Conservation (phyloP, 208 protist genomes). For the Crithidia mellificae region DNA sequence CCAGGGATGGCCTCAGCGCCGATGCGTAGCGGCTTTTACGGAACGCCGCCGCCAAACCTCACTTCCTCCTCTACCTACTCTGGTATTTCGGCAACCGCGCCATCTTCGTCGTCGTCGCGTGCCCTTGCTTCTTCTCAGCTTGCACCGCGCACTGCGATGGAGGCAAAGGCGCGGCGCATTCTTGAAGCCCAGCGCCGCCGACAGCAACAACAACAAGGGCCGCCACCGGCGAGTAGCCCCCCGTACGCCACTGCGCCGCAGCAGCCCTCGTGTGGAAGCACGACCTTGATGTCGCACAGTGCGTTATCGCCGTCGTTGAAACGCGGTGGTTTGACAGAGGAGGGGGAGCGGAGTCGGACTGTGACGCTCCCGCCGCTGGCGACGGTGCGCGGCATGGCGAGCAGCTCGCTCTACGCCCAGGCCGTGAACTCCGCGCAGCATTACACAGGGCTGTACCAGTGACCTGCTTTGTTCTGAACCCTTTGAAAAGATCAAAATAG, state of each 20-base stretch:
- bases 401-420: neutral
- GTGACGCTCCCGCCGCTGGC: neutral
- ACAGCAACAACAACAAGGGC: neutral
- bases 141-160: constrained; percentile 19
- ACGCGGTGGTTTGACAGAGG: too few relatives aligned
- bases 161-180: constrained; percentile 32
- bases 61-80: too few relatives aligned
- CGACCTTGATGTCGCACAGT: too few relatives aligned
- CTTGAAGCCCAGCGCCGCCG: constrained; percentile 18
- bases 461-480: neutral
- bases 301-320: too few relatives aligned
- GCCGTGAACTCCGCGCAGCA: constrained; percentile 11
- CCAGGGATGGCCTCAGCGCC: too few relatives aligned
- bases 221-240: neutral
- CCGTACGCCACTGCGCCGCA: neutral
- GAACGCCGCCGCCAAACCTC: too few relatives aligned
- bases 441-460: neutral
- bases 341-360: neutral
- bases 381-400: constrained; percentile 11
- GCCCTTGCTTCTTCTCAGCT: too few relatives aligned
- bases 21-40: too few relatives aligned
- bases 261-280: too few relatives aligned
- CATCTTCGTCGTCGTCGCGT: constrained; percentile 4
- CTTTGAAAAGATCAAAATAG: too few relatives aligned
- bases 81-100: too few relatives aligned